Conservation (phyloP, 2,329 filamentous ascomycete species). For the Trichophyton benhamiae region DNA sequence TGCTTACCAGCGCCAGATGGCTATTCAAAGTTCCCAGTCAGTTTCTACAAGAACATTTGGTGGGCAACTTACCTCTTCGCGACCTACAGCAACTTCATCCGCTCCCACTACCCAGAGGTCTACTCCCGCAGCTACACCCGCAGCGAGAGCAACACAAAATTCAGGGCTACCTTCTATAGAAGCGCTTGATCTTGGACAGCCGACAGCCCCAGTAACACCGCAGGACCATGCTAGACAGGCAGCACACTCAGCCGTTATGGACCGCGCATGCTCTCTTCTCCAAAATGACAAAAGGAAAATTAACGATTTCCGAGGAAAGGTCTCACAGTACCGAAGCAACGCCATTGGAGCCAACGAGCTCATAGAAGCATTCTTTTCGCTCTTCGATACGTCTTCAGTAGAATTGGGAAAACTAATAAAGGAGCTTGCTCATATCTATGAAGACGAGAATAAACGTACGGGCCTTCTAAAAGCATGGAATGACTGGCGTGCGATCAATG, state of each 20-base stretch:
- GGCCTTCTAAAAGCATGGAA: constrained; percentile 74
- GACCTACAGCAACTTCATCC: constrained; percentile 36
- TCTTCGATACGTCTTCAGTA: constrained; percentile 70
- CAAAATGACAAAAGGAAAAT: constrained; percentile 66
- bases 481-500: constrained; percentile 89
- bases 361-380: constrained; percentile 73
- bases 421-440: constrained; percentile 85
- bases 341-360: constrained; percentile 61
- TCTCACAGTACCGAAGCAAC: constrained; percentile 65
- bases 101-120: constrained; percentile 23
- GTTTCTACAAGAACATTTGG: constrained; percentile 71
- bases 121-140: constrained; percentile 18
- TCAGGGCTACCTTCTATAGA: constrained; percentile 33
- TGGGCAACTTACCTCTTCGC: constrained; percentile 57
- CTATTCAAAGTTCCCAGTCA: constrained; percentile 77
- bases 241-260: constrained; percentile 72
- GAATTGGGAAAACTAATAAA: constrained; percentile 81
- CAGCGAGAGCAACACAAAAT: constrained; percentile 14
- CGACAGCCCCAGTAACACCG: constrained; percentile 39
- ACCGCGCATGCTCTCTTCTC: constrained; percentile 70
- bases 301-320: constrained; percentile 60
- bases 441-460: constrained; percentile 63
- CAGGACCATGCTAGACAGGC: constrained; percentile 71
- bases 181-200: constrained; percentile 41
- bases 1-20: constrained; percentile 83